These are phyloP conservation scores for Carnegiea gigantea DNA, from an alignment of 179 eudicot genomes.

Conservation along the genomic window DNA sequence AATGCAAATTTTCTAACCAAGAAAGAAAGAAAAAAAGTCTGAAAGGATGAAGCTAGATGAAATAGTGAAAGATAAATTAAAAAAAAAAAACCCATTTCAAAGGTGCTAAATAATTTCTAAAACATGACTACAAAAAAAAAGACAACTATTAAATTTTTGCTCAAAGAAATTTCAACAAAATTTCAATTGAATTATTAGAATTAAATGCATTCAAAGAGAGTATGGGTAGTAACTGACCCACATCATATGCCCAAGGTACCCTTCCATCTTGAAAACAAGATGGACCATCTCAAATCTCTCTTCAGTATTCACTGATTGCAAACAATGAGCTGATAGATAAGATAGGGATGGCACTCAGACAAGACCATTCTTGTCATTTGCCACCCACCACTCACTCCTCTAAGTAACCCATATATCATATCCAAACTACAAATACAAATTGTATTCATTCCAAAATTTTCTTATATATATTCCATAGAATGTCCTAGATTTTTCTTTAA, in stretches of 20 bases:
- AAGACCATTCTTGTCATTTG: constrained; percentile 25
- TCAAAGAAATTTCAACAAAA: not conserved
- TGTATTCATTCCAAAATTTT: not conserved
- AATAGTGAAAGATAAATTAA: no score
- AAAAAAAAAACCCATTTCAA: no score
- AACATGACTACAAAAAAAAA: no score
- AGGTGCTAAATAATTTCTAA: no score
- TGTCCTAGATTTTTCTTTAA: constrained; percentile 5
- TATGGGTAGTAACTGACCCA: constrained; percentile 20
- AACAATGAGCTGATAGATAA: constrained; percentile 18
- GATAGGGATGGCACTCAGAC: constrained; percentile 20
- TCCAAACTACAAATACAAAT: not conserved
- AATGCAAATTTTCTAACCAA: no score
- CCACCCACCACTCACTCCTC: constrained; percentile 15
- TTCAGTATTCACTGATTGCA: constrained; percentile 10
- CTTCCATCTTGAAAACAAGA: not conserved
- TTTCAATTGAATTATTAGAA: not conserved
- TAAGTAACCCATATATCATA: constrained; percentile 5
- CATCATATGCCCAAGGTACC: constrained; percentile 28
- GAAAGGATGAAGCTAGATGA: no score
- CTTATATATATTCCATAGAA: constrained; percentile 8
- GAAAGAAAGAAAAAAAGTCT: no score
- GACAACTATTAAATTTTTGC: not conserved
- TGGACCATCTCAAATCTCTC: constrained; percentile 23
- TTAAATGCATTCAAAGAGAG: not conserved